Evolutionary conservation across 2,329 filamentous ascomycete genomes (phyloP), one percentile per base, ranked within the genome.

Genomic region (Cercospora brassicicola): DNA sequence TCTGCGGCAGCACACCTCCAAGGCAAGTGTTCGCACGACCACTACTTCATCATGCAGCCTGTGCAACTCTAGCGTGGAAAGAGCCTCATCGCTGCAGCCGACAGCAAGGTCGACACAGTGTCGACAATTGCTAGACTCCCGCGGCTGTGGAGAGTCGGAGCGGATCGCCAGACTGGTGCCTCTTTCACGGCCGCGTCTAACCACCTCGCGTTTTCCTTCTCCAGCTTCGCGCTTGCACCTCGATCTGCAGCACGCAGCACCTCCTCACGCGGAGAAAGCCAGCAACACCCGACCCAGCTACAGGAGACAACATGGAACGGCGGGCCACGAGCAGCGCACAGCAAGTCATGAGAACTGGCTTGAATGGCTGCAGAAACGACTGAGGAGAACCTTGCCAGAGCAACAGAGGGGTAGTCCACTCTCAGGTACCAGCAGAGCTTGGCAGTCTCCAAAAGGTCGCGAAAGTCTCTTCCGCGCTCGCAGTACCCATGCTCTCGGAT

Each of bases 1-100:
- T 42, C 45, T 18, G 53, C 33, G 23, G 28, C 62, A 18, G 64
- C 30, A 59, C 64, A 63, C 64, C 65, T 59, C 60, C 45, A 33
- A 31, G 59, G 67, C 23, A 64, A 62, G 64, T 67, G 67, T 64
- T 71, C 70, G 70, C 69, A 70, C 62, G 68, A 70, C 67, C 45
- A 23, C 20, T 13, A 51, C 18, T 33, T 13, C 26, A 57, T 57
- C 53, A 33, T 33, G 30, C 26, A 30, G 13, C 11, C 53, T 57
- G 53, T 57, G 53, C 53, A 28, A 57, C 53, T 31, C 53, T 57
- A 23, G 30, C 53, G 53, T 33, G 53, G 26, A 57, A 33, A 15
- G 6, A 15, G 15, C 11, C 13, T 23, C 53, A 15, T 30, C 53
- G 20, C 45, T 51, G 45, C 18, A 26, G 18, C 18, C 45, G 45